Evolutionary conservation across 305 asterid species (phyloP).

Genomic region (Caryopteris hybrid): DNA sequence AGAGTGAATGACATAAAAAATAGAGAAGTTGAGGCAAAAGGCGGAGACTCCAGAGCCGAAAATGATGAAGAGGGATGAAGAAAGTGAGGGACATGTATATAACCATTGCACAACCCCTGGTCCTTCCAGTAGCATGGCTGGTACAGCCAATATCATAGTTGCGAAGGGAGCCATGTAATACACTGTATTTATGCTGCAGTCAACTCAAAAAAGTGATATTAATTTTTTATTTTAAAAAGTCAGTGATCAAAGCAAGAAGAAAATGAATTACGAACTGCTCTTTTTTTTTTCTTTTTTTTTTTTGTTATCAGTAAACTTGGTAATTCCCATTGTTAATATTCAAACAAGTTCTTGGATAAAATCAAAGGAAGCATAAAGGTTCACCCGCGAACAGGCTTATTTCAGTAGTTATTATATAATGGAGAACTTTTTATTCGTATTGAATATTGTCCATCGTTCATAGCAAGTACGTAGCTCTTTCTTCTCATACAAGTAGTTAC

Average conservation of each 20-base stretch:
- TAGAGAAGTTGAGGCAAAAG: conserved; percentile 86
- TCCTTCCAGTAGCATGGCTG: conserved; percentile 85
- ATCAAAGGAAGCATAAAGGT: neutral
- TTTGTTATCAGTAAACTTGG: neutral
- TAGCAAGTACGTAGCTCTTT: too few relatives aligned
- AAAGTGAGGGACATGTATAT: conserved; percentile 44
- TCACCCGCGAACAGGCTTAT: neutral
- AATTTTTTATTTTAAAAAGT: neutral
- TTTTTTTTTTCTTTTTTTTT: neutral
- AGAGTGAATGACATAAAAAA: conserved; percentile 88
- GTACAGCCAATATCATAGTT: conserved; percentile 73
- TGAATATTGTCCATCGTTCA: neutral
- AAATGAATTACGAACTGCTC: neutral
- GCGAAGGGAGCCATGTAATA: conserved; percentile 93
- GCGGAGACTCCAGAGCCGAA: conserved; percentile 81
- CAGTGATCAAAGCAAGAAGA: neutral
- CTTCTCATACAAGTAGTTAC: neutral
- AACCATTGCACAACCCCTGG: conserved; percentile 68
- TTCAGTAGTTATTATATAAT: neutral
- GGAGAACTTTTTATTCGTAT: neutral
- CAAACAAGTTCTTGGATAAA: neutral
- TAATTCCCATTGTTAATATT: neutral
- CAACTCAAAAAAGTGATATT: neutral
- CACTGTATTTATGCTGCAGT: conserved; percentile 80
- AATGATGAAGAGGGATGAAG: conserved; percentile 55